These are phyloP conservation scores for Fusarium protoensiforme DNA, from an alignment of 2,329 filamentous ascomycete species.

Conservation along the genomic window DNA sequence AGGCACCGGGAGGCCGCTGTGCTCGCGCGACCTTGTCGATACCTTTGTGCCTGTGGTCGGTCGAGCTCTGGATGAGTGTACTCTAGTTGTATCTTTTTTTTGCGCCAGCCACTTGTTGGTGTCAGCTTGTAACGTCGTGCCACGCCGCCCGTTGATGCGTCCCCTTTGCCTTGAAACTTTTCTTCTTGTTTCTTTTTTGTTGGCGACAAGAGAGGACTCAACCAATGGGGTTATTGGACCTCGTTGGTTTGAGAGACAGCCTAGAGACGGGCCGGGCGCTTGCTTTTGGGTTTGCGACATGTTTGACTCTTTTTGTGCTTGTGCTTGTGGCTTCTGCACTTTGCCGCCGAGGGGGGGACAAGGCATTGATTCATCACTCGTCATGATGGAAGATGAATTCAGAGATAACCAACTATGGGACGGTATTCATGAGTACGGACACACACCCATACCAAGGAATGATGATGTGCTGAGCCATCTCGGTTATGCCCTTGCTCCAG, in stretches of 20 bases:
- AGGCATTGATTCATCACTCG: background rate
- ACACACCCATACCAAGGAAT: background rate
- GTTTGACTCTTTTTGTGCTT: background rate
- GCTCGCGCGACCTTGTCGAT: conserved; percentile 18
- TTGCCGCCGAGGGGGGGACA: background rate
- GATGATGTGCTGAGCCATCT: background rate
- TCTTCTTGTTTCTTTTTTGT: background rate
- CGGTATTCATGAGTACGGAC: background rate
- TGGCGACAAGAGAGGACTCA: background rate
- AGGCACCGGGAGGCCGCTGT: conserved; percentile 28
- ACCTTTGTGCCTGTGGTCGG: background rate
- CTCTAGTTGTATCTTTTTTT: conserved; percentile 1
- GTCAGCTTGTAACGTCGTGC: conserved; percentile 22
- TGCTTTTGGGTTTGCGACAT: background rate
- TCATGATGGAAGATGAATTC: background rate
- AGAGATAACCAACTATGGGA: background rate
- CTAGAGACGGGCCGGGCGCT: background rate
- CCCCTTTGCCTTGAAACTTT: background rate
- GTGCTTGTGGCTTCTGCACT: background rate
- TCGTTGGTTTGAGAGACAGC: background rate
- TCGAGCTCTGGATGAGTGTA: background rate
- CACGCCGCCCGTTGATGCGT: conserved; percentile 11
- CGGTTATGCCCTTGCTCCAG: background rate
- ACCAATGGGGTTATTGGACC: background rate
- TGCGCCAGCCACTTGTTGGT: background rate